These are phyloP conservation scores for Aspergillus fischeri DNA, from an alignment of 2,329 filamentous ascomycete species.

Conservation along the genomic window DNA sequence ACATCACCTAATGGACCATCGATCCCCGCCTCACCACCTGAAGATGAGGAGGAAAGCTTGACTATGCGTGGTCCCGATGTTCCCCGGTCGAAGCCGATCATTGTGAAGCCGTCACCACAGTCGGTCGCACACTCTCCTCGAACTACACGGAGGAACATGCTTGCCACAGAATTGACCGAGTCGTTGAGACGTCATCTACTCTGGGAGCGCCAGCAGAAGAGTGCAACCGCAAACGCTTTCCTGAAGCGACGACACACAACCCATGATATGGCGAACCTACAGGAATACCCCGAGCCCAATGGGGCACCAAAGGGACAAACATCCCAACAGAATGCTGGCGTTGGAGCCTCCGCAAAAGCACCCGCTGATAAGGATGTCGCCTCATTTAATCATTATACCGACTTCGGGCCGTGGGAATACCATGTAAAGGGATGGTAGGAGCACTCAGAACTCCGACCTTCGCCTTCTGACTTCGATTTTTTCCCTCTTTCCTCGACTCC, in stretches of 20 bases:
- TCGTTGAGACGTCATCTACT: slow-evolving; percentile 86
- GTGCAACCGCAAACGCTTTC: slow-evolving; percentile 79
- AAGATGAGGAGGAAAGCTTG: slow-evolving; percentile 61
- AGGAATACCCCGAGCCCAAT: slow-evolving; percentile 68
- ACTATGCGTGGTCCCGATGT: slow-evolving; percentile 58
- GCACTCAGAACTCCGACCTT: neutral
- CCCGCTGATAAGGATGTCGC: slow-evolving; percentile 56
- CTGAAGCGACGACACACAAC: slow-evolving; percentile 87
- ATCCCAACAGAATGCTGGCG: slow-evolving; percentile 18
- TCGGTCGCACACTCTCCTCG: slow-evolving; percentile 81
- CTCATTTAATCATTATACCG: slow-evolving; percentile 83
- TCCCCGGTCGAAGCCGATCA: slow-evolving; percentile 76
- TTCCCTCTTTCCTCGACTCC: slow-evolving; percentile 7
- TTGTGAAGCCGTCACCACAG: slow-evolving; percentile 63
- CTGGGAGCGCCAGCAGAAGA: slow-evolving; percentile 94
- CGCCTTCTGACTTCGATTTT: neutral
- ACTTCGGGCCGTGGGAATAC: slow-evolving; percentile 77
- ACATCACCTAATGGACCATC: slow-evolving; percentile 66
- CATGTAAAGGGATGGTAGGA: slow-evolving; percentile 78
- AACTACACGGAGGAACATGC: slow-evolving; percentile 91
- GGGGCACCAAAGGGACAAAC: slow-evolving; percentile 45
- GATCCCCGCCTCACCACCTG: slow-evolving; percentile 55
- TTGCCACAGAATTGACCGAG: slow-evolving; percentile 89
- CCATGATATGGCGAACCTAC: slow-evolving; percentile 83
- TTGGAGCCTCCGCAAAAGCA: slow-evolving; percentile 16